These are phyloP conservation scores for Vigna radiata DNA, from an alignment of 306 rosid species.

Conservation along the genomic window DNA sequence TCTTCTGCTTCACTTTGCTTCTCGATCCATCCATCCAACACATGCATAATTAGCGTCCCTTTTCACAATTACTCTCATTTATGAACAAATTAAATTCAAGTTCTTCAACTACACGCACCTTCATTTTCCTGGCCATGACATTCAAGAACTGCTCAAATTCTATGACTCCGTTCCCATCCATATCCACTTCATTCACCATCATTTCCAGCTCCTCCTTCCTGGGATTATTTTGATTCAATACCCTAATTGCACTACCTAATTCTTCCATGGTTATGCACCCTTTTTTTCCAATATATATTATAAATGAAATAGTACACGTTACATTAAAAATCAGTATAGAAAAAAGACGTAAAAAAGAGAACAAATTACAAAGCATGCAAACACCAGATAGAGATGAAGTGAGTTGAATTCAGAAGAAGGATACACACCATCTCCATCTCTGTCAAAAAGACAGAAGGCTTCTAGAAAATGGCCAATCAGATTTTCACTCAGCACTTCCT, in stretches of 20 bases:
- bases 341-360: background rate
- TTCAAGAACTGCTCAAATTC: slow-evolving; percentile 72
- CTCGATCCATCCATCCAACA: slow-evolving; percentile 10
- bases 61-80: background rate
- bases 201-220: slow-evolving; percentile 58
- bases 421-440: slow-evolving; percentile 67
- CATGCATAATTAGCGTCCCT: background rate
- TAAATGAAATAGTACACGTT: background rate
- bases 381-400: background rate
- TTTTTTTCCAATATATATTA: slow-evolving; percentile 19
- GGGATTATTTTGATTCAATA: slow-evolving; percentile 52
- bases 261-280: slow-evolving; percentile 75
- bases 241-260: slow-evolving; percentile 56
- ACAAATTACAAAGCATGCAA: background rate
- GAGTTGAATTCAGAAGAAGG: background rate
- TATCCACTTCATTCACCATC: slow-evolving; percentile 66
- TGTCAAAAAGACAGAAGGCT: slow-evolving; percentile 71
- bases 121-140: slow-evolving; percentile 66
- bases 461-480: slow-evolving; percentile 65
- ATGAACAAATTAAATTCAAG: background rate
- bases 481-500: slow-evolving; percentile 51
- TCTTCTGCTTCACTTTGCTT: slow-evolving; percentile 64
- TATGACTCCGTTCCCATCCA: slow-evolving; percentile 64
- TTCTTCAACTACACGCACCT: slow-evolving; percentile 46
- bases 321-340: background rate